Percentiles rank a stretch among this genome's conserved stretches.
These are phyloP conservation scores for Ganoderma leucocontextum DNA, from an alignment of 1,284 basidiomycete genomes.

Conservation along the genomic window DNA sequence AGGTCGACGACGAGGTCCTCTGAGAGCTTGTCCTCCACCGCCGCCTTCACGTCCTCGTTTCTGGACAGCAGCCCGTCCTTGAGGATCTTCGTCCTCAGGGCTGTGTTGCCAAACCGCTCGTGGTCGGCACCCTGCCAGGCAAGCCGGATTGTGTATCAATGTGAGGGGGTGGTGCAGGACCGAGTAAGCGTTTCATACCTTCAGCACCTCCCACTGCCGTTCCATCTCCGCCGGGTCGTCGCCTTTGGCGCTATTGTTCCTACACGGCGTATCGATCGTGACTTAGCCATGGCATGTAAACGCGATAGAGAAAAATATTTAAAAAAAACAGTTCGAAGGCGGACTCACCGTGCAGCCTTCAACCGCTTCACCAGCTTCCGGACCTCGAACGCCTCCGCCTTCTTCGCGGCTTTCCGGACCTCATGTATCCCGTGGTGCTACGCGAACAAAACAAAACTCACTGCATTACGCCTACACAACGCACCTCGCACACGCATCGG, in stretches of 20 bases:
- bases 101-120: slow-evolving; percentile 66
- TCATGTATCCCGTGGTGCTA: slow-evolving; percentile 75
- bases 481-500: not conserved
- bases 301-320: not conserved
- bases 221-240: slow-evolving; percentile 64
- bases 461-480: slow-evolving; percentile 41
- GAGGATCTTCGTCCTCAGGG: slow-evolving; percentile 74
- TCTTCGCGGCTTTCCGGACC: slow-evolving; percentile 78
- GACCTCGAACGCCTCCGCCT: slow-evolving; percentile 83
- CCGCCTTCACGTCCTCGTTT: slow-evolving; percentile 54
- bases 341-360: slow-evolving; percentile 64
- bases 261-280: not conserved
- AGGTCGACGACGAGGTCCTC: slow-evolving; percentile 40
- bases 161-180: slow-evolving; percentile 7
- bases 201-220: slow-evolving; percentile 72
- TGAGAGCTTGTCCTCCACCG: slow-evolving; percentile 54
- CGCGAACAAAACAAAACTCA: slow-evolving; percentile 23
- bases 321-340: not conserved
- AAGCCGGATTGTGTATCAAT: not conserved
- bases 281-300: too few species aligned
- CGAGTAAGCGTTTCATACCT: slow-evolving; percentile 51
- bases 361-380: slow-evolving; percentile 87
- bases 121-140: slow-evolving; percentile 61
- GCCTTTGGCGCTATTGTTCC: slow-evolving; percentile 26
- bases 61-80: slow-evolving; percentile 71